phyloP scores from a whole-genome alignment of 371 early-diverging fungal species.

The Syncephalastrum sp. region DNA sequence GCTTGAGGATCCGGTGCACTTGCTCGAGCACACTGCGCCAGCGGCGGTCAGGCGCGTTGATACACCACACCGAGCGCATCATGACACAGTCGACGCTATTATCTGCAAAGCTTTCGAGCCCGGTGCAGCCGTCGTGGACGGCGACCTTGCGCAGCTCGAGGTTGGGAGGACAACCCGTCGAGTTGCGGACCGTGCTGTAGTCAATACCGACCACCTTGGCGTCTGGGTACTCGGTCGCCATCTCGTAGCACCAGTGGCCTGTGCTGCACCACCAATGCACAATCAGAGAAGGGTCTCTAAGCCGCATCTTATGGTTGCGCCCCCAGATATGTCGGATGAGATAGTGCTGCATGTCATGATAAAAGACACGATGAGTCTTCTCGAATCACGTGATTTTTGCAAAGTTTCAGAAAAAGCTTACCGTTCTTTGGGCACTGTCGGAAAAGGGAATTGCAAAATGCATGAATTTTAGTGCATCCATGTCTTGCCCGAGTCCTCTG shows the following conservation, averaged over 20 bases:
- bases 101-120: constrained; percentile 21
- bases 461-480: too few relatives aligned
- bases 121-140: constrained; percentile 19
- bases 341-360: constrained; percentile 30
- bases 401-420: too few relatives aligned
- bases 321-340: constrained; percentile 29
- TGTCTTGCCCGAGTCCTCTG: too few relatives aligned
- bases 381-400: too few relatives aligned
- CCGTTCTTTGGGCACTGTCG: too few relatives aligned
- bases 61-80: constrained; percentile 33
- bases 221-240: constrained; percentile 33
- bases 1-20: constrained; percentile 31
- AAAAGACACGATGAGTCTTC: neutral
- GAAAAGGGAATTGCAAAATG: too few relatives aligned
- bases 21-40: constrained; percentile 27
- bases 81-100: constrained; percentile 28
- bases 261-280: constrained; percentile 41
- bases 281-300: constrained; percentile 25
- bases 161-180: constrained; percentile 14
- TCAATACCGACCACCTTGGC: constrained; percentile 33
- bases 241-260: constrained; percentile 42
- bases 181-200: constrained; percentile 12
- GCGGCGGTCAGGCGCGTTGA: constrained; percentile 21
- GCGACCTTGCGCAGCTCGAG: constrained; percentile 16
- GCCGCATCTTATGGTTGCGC: constrained; percentile 19